These are phyloP conservation scores for Candida sp. DNA, from an alignment of 1,139 yeast species.

Conservation along the genomic window DNA sequence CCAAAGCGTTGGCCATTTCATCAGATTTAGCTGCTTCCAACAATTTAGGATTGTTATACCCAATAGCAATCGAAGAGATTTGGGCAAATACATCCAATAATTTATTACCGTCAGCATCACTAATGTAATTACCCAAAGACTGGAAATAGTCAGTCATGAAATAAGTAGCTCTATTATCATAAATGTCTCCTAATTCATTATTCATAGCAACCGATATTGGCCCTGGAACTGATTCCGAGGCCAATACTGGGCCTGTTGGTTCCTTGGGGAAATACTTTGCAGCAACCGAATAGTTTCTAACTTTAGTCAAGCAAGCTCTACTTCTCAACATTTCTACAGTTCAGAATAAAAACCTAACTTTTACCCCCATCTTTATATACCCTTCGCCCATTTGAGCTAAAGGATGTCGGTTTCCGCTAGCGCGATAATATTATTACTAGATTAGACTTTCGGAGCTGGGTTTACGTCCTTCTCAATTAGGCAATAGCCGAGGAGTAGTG, in stretches of 20 bases:
- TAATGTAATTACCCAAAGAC: constrained; percentile 66
- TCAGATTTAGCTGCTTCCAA: constrained; percentile 58
- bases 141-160: constrained; percentile 65
- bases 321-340: neutral
- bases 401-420: constrained; percentile 3
- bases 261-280: constrained; percentile 45
- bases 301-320: constrained; percentile 1
- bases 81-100: constrained; percentile 68
- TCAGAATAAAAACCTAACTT: neutral
- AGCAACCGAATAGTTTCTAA: constrained; percentile 7
- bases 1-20: constrained; percentile 64
- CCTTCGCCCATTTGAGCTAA: neutral
- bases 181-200: constrained; percentile 49
- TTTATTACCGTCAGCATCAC: constrained; percentile 68
- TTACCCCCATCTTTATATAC: neutral
- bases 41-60: constrained; percentile 73
- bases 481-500: too few species aligned
- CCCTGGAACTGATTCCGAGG: constrained; percentile 54
- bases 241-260: constrained; percentile 49
- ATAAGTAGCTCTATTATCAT: constrained; percentile 67
- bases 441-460: neutral
- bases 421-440: neutral
- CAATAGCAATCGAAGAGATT: constrained; percentile 71
- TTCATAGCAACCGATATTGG: constrained; percentile 50
- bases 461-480: neutral